Base-by-base conservation (phyloP, 2,329 filamentous ascomycete species). In the Trematosphaeria pertusa region DNA sequence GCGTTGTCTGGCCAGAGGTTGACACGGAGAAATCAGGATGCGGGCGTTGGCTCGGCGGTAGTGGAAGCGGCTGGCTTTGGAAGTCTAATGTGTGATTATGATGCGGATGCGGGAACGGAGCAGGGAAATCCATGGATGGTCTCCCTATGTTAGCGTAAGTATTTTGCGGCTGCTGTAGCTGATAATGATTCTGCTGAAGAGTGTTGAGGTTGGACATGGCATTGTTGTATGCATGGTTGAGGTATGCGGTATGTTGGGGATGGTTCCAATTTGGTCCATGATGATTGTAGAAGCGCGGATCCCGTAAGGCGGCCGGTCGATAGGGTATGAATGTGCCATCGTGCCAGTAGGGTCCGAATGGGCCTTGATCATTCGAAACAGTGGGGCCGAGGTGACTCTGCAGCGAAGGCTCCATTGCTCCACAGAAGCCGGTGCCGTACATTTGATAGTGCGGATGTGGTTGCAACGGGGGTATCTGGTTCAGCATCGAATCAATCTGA, bases 401-500 rank as follows among this genome's bases (percentile, higher is more conserved):
- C 14, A 71, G 53, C 9, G 66, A 61, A 12, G 64, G 62, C 7
- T 65, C 68, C 54, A 71, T 61, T 11, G 61, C 59, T 11, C 60
- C 65, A 38, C 59, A 58, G 33, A 64, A 70, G 6, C 62, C 62
- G 22, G 64, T 61, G 5, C 63, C 67, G 36, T 70, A 71, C 51
- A 71, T 62, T 44, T 77, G 78, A 54, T 81, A 79, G 39, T 85
- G 83, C 47, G 83, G 75, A 28, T 66, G 63, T 26, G 60, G 61
- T 21, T 84, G 81, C 37, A 86, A 81, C 11, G 86, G 73, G 5
- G 81, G 73, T 47, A 78, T 78, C 64, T 86, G 84, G 46, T 84
- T 79, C 43, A 86, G 72, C 66, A 85, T 75, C 4, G 84, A 86
- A 61, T 87, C 84, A 54, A 85, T 78, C 41, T 81, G 81, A 3